Evolutionary conservation across 208 protist species (phyloP).

Genomic region (Leishmania mexicana): DNA sequence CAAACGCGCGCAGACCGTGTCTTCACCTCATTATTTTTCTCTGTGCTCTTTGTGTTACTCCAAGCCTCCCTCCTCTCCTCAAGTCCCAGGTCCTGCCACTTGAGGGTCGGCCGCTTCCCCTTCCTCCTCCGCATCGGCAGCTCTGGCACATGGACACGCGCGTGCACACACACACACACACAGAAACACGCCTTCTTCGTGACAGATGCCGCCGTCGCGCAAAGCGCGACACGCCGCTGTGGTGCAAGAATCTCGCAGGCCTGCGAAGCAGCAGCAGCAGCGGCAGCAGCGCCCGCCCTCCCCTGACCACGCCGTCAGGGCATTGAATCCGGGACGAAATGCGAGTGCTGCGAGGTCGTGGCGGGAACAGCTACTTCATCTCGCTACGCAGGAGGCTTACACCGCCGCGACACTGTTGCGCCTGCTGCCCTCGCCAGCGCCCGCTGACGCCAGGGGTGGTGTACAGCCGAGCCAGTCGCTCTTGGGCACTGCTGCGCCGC

Average conservation of each 20-base stretch:
- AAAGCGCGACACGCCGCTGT: neutral
- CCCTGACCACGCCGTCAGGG: neutral
- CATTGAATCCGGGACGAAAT: neutral
- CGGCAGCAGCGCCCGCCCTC: neutral
- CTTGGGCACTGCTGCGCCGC: neutral
- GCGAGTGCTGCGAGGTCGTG: neutral
- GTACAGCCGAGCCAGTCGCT: neutral
- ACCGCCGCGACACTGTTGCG: slow-evolving; percentile 16
- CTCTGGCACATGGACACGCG: neutral
- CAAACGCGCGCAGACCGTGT: neutral
- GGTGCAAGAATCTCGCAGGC: neutral
- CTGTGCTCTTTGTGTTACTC: neutral
- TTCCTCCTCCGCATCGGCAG: neutral
- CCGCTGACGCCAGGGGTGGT: neutral
- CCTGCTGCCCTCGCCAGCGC: neutral
- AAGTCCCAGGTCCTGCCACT: no score
- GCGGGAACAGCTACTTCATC: slow-evolving; percentile 14
- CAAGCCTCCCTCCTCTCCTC: neutral
- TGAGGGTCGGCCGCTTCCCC: neutral
- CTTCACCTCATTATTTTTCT: neutral
- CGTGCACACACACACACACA: neutral
- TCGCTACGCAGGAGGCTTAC: slow-evolving; percentile 18
- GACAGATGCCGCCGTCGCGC: neutral
- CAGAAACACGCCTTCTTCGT: neutral
- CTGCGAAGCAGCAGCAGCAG: neutral